phyloP scores from a whole-genome alignment of 2,329 filamentous ascomycete species.

The Aspergillus flavus region DNA sequence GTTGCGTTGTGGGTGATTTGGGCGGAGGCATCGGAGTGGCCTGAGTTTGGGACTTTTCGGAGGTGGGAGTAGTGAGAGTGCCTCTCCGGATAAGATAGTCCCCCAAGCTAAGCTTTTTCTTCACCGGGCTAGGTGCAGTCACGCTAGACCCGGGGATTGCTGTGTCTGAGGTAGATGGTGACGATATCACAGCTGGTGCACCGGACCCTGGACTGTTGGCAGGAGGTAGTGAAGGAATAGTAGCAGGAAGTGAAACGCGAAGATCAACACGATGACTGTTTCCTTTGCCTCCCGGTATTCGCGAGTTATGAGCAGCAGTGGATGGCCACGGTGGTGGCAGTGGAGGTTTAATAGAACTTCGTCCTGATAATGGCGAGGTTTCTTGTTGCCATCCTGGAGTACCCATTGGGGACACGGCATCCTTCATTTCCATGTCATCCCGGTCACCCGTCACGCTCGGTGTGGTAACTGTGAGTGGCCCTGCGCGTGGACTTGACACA shows the following conservation, averaged over 20 bases:
- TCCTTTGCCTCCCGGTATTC: slow-evolving; percentile 26
- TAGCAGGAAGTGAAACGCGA: slow-evolving; percentile 32
- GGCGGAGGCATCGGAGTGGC: slow-evolving; percentile 27
- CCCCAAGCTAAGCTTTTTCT: slow-evolving; percentile 55
- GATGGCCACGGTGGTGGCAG: slow-evolving; percentile 39
- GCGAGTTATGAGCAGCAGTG: slow-evolving; percentile 41
- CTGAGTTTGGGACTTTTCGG: slow-evolving; percentile 43
- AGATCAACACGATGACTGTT: slow-evolving; percentile 26
- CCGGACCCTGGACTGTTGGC: slow-evolving; percentile 32
- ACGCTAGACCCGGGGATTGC: slow-evolving; percentile 30
- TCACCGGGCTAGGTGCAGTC: slow-evolving; percentile 50
- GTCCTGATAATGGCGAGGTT: slow-evolving; percentile 18
- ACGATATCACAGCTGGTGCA: slow-evolving; percentile 33
- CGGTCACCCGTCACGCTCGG: slow-evolving; percentile 16
- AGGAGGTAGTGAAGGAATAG: slow-evolving; percentile 23
- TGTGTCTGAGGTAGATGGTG: slow-evolving; percentile 31
- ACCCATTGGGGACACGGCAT: slow-evolving; percentile 35
- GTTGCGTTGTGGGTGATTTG: slow-evolving; percentile 25
- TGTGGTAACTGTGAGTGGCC: slow-evolving; percentile 12
- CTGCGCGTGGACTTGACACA: slow-evolving; percentile 17
- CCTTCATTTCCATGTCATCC: slow-evolving; percentile 52
- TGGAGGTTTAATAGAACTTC: slow-evolving; percentile 23
- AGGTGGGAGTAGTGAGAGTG: slow-evolving; percentile 42
- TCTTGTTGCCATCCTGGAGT: slow-evolving; percentile 21
- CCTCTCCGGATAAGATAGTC: slow-evolving; percentile 51